phyloP scores from a whole-genome alignment of 805 yeast species.

The Candida maris region DNA sequence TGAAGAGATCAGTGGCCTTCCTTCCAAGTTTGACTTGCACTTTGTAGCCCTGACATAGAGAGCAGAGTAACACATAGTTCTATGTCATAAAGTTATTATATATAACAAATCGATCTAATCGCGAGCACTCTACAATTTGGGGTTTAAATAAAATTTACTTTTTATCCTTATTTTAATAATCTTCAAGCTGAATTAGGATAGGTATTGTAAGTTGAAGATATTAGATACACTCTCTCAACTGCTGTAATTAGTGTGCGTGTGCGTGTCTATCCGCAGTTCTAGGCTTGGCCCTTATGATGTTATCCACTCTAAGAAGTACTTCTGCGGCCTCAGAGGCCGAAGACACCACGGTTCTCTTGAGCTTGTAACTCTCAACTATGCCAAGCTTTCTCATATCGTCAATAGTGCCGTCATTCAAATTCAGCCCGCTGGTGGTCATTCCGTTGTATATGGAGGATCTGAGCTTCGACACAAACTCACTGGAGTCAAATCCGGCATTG shows the following conservation, averaged over 20 bases:
- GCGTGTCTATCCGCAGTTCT: constrained; percentile 81
- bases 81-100: too few relatives aligned
- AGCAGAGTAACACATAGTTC: too few relatives aligned
- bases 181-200: too few relatives aligned
- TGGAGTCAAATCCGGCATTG: constrained; percentile 94
- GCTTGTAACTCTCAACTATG: constrained; percentile 85
- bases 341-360: constrained; percentile 89
- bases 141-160: too few relatives aligned
- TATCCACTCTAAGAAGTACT: constrained; percentile 90
- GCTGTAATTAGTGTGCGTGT: constrained; percentile 8
- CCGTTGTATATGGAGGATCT: constrained; percentile 92
- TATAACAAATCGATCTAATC: too few relatives aligned
- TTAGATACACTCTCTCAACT: too few relatives aligned
- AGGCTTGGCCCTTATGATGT: constrained; percentile 94
- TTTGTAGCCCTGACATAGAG: too few relatives aligned
- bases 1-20: too few relatives aligned
- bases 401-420: constrained; percentile 75
- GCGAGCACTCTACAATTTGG: too few relatives aligned
- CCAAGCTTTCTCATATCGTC: constrained; percentile 96
- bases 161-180: too few relatives aligned
- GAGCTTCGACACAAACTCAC: constrained; percentile 85
- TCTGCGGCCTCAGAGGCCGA: constrained; percentile 99
- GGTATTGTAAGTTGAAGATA: too few relatives aligned
- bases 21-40: too few relatives aligned
- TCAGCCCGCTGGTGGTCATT: constrained; percentile 85